phyloP scores from a whole-genome alignment of 2,329 filamentous ascomycete genomes.

The Chaetomiaceae sp. region DNA sequence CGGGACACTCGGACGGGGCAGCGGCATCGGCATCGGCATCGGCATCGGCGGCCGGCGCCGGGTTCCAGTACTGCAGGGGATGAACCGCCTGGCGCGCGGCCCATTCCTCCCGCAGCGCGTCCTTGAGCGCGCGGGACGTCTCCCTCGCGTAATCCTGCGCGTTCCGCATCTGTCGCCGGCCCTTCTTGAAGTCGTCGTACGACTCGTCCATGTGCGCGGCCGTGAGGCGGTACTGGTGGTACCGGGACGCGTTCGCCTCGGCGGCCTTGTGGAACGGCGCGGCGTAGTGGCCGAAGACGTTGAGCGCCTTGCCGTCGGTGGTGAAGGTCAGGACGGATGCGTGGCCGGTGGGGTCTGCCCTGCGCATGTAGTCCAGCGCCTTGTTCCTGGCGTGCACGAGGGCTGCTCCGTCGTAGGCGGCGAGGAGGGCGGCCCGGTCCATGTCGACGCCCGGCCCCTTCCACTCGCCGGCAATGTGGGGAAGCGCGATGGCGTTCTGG shows the following conservation, averaged over 20 bases:
- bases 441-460: not conserved
- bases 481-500: not conserved
- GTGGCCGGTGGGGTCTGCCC: not conserved
- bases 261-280: not conserved
- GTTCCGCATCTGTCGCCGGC: not conserved
- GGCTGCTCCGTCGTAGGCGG: slow-evolving; percentile 5
- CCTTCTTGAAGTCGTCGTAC: not conserved
- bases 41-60: too few relatives aligned
- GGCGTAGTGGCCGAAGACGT: slow-evolving; percentile 5
- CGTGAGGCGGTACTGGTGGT: not conserved
- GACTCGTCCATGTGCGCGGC: not conserved
- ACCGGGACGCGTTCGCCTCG: too few relatives aligned
- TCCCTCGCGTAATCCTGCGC: not conserved
- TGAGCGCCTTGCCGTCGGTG: not conserved
- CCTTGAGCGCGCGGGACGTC: not conserved
- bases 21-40: too few relatives aligned
- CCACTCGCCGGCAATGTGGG: slow-evolving; percentile 5
- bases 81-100: too few relatives aligned
- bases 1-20: too few relatives aligned
- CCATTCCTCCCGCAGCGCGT: not conserved
- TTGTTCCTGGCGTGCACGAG: slow-evolving; percentile 5
- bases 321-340: slow-evolving; percentile 3
- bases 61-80: too few relatives aligned
- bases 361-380: not conserved
- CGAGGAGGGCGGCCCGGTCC: not conserved